Base-by-base conservation (phyloP, 2,329 filamentous ascomycete genomes). In the Ophiobolus disseminans region DNA sequence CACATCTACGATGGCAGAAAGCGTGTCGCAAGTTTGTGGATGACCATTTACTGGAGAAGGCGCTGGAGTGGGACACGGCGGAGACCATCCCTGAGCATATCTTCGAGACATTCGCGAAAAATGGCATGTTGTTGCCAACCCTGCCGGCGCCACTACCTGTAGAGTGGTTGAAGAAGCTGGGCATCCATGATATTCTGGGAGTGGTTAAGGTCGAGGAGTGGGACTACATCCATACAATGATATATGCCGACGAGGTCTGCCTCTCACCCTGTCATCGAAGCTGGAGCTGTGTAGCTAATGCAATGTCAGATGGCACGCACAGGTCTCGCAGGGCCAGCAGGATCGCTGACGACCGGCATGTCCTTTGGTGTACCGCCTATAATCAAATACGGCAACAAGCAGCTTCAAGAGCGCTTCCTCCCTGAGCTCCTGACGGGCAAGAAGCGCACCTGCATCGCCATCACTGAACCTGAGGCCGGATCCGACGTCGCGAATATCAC, bases 391-490 rank as follows among this genome's bases (percentile, higher is more conserved):
- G 88, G 85, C 8, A 82, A 76, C 61, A 70, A 74, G 44, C 69
- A 82, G 57, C 73, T 91, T 20, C 85, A 90, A 69, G 83, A 86
- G 55, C 77, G 80, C 8, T 86, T 87, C 90, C 75, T 91, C 6
- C 87, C 88, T 0, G 86, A 88, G 40, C 76, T 91, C 0, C 75
- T 91, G 10, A 81, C 80, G 0, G 86, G 86, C 5, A 80, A 79
- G 65, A 89, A 86, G 73, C 78, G 88, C 32, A 79, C 79, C 11
- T 91, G 88, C 63, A 90, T 92, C 57, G 89, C 88, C 8, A 90
- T 92, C 60, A 92, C 89, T 0, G 89, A 92, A 66, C 89, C 89
- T 0, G 84, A 84, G 42, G 87, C 87, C 0, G 88, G 89, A 0
- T 86, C 82, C 42, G 88, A 91, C 65, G 89, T 91, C 1, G 86